phyloP scores from a whole-genome alignment of 225 moss, liverwort and hornwort genomes.

The Bryoerythrophyllum caledonicum region DNA sequence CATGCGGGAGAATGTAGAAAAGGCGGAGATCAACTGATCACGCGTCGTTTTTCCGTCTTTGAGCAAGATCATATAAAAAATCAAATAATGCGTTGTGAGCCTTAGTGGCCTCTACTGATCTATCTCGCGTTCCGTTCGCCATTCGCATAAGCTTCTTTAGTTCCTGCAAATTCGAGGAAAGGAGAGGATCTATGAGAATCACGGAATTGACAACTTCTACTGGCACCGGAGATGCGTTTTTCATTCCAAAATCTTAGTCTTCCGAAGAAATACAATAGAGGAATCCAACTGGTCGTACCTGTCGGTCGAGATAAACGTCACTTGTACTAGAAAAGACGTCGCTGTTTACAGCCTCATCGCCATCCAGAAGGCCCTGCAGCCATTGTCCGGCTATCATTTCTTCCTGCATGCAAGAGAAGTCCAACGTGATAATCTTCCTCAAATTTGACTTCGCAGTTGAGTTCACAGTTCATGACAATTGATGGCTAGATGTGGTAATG shows the following conservation, averaged over 20 bases:
- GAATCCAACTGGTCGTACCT: constrained; percentile 28
- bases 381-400: constrained; percentile 34
- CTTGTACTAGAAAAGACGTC: constrained; percentile 52
- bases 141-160: constrained; percentile 48
- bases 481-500: not conserved
- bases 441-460: too few relatives aligned
- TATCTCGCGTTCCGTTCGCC: constrained; percentile 29
- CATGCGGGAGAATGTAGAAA: not conserved
- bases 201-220: not conserved
- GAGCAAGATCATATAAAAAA: constrained; percentile 45
- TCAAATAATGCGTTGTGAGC: constrained; percentile 34
- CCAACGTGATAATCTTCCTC: not conserved
- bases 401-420: constrained; percentile 24
- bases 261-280: not conserved
- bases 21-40: constrained; percentile 23
- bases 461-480: not conserved
- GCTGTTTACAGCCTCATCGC: constrained; percentile 38
- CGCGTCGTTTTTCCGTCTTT: constrained; percentile 30
- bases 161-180: constrained; percentile 33
- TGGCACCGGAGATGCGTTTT: not conserved
- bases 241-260: not conserved
- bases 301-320: constrained; percentile 57
- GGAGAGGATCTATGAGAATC: not conserved
- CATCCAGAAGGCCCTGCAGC: constrained; percentile 47
- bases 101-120: constrained; percentile 33